Conservation (phyloP, 176 grass and related monocot genomes). For the Areca catechu region DNA sequence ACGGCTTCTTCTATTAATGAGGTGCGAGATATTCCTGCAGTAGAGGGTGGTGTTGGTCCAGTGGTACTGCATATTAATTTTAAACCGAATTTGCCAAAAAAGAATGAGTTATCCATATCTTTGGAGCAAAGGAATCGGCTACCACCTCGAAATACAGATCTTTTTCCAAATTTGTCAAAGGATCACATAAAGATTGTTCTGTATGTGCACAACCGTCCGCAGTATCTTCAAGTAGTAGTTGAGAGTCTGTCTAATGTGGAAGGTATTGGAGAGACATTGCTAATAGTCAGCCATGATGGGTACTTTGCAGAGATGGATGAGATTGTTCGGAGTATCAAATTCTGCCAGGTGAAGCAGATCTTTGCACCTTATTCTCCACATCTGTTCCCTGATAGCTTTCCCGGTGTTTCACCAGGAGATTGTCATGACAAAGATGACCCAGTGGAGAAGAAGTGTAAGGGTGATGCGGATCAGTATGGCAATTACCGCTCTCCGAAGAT, state of each 20-base stretch:
- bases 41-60: no score
- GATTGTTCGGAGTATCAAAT: conserved; percentile 57
- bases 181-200: conserved; percentile 69
- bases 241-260: conserved; percentile 59
- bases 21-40: no score
- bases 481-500: conserved; percentile 82
- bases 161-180: conserved; percentile 42
- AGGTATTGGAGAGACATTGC: conserved; percentile 75
- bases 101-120: conserved; percentile 65
- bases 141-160: conserved; percentile 53
- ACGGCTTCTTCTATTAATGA: not conserved
- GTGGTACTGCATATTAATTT: conserved; percentile 34
- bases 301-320: conserved; percentile 84
- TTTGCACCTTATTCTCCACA: conserved; percentile 89
- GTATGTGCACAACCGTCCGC: conserved; percentile 87
- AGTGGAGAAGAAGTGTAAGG: conserved; percentile 45
- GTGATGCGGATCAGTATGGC: conserved; percentile 71
- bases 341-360: conserved; percentile 97
- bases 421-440: conserved; percentile 66
- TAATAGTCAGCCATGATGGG: conserved; percentile 90
- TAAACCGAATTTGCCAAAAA: conserved; percentile 49
- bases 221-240: conserved; percentile 69
- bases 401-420: conserved; percentile 53
- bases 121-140: conserved; percentile 55
- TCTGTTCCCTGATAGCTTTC: conserved; percentile 62